Conservation (phyloP, 805 yeast species). For the Blastobotrys americana region DNA sequence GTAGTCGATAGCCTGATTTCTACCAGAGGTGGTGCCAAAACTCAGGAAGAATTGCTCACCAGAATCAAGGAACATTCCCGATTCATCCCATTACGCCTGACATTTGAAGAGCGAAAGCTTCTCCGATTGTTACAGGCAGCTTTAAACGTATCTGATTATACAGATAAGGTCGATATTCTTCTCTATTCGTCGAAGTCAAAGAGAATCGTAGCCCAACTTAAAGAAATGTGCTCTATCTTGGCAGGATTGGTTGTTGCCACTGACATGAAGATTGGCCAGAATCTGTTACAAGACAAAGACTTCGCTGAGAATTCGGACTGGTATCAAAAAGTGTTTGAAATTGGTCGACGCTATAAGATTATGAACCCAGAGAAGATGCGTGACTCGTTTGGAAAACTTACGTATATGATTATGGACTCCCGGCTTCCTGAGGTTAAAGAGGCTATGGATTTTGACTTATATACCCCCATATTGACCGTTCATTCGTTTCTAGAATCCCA, state of each 20-base stretch:
- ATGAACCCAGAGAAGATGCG: constrained; percentile 82
- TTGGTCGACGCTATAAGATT: constrained; percentile 79
- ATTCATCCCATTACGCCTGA: constrained; percentile 63
- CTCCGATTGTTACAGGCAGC: constrained; percentile 67
- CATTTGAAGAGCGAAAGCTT: constrained; percentile 61
- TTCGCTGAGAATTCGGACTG: constrained; percentile 67
- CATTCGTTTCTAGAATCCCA: constrained; percentile 39
- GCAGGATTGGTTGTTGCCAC: constrained; percentile 77
- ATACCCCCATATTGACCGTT: constrained; percentile 65
- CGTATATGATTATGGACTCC: constrained; percentile 84
- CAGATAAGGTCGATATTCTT: constrained; percentile 68
- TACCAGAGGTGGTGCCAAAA: constrained; percentile 16
- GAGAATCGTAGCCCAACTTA: constrained; percentile 63
- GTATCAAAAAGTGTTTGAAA: constrained; percentile 77
- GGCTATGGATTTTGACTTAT: constrained; percentile 68
- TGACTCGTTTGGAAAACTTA: constrained; percentile 68
- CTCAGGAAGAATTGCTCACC: constrained; percentile 14
- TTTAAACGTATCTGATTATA: constrained; percentile 68
- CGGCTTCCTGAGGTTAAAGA: constrained; percentile 61
- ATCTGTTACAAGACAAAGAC: constrained; percentile 55
- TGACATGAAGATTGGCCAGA: constrained; percentile 61
- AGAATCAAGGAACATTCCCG: constrained; percentile 33
- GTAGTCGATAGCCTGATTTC: constrained; percentile 14
- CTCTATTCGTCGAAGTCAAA: constrained; percentile 60
- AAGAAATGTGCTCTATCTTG: constrained; percentile 69